A percentile compares a stretch with the other conserved stretches of the same genome.
These are phyloP conservation scores for Carex kokanica DNA, from an alignment of 176 grass and related monocot genomes.

Conservation along the genomic window DNA sequence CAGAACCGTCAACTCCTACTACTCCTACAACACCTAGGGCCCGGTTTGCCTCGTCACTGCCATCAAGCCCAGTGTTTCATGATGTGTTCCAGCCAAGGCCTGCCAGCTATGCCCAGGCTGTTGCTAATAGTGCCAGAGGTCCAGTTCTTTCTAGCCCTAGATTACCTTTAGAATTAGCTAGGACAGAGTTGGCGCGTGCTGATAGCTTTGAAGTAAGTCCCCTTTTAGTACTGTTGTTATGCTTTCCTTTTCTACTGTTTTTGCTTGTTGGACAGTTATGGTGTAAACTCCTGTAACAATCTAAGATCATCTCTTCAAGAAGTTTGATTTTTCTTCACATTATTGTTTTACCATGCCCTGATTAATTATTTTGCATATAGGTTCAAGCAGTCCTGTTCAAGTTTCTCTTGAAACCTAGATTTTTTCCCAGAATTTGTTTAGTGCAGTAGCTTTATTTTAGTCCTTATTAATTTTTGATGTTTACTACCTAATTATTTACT, in stretches of 20 bases:
- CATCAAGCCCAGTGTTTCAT: constrained; percentile 15
- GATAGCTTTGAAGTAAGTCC: constrained; percentile 22
- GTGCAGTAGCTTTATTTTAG: not conserved
- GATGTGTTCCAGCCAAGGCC: constrained; percentile 28
- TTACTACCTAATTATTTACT: not conserved
- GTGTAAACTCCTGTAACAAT: not conserved
- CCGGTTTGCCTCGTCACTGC: not conserved
- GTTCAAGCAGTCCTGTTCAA: not conserved
- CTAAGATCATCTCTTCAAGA: not conserved
- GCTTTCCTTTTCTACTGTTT: not conserved
- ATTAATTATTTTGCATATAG: not conserved
- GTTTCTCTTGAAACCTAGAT: not conserved
- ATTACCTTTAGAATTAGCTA: not conserved
- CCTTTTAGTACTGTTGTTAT: not conserved
- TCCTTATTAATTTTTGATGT: not conserved
- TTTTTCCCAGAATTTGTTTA: not conserved
- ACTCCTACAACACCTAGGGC: constrained; percentile 18
- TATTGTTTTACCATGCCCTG: not conserved
- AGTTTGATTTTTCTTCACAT: not conserved
- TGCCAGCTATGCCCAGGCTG: constrained; percentile 21
- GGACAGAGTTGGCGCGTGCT: not conserved
- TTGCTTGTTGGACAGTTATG: not conserved
- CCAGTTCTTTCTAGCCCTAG: constrained; percentile 13
- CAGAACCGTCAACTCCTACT: constrained; percentile 27
- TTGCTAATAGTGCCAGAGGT: constrained; percentile 2